Evolutionary conservation across 371 early-diverging fungal species (phyloP).

Genomic region (Batkoa obscura): DNA sequence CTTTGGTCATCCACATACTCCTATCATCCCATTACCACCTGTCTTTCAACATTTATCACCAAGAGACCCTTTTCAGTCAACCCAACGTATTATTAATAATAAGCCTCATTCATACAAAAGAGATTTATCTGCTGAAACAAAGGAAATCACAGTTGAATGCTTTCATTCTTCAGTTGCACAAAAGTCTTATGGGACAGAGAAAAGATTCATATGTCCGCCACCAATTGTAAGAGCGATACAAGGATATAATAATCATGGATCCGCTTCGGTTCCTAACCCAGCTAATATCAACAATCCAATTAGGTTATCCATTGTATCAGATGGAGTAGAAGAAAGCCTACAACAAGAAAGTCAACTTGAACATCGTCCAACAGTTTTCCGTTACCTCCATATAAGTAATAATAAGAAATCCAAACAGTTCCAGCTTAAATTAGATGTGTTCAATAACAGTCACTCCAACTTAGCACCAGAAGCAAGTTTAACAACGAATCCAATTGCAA

Average conservation of each 20-base stretch:
- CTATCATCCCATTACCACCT: no score
- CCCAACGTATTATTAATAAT: no score
- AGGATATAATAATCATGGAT: background rate
- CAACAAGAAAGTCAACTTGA: no score
- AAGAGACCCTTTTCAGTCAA: no score
- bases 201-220: slow-evolving; percentile 67
- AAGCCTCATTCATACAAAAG: no score
- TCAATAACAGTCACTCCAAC: background rate
- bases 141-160: no score
- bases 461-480: slow-evolving; percentile 26
- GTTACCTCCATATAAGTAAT: background rate
- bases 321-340: no score
- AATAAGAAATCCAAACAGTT: background rate
- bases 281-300: background rate
- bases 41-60: no score
- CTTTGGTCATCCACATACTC: no score
- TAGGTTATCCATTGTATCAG: background rate
- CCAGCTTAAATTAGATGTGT: background rate
- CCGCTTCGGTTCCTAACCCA: background rate
- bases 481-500: slow-evolving; percentile 41
- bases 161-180: slow-evolving; percentile 51
- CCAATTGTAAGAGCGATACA: slow-evolving; percentile 14
- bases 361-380: background rate
- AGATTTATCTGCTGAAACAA: no score
- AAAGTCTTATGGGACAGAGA: slow-evolving; percentile 77